Percentiles rank a stretch among this genome's conserved stretches.
Evolutionary conservation across 768 basidiomycete genomes (phyloP).

Genomic region (Antrodiella citrinella): DNA sequence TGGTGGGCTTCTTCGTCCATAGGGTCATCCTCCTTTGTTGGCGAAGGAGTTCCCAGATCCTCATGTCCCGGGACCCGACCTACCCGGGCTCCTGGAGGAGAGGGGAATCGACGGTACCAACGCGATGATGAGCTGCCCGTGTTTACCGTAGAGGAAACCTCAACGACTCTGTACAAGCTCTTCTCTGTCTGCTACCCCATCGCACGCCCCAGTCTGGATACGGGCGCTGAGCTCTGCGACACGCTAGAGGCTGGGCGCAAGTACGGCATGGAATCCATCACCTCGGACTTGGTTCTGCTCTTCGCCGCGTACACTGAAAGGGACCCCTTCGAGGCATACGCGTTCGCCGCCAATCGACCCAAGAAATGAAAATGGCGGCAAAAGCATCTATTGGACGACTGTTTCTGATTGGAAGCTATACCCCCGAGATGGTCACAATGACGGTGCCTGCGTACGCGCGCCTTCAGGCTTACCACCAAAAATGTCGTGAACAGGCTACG

Average conservation of each 20-base stretch:
- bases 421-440: not conserved
- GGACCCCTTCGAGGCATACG: not conserved
- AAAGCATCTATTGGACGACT: not conserved
- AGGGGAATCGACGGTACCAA: not conserved
- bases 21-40: conserved; percentile 9
- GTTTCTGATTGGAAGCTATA: not conserved
- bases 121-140: not conserved
- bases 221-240: not conserved
- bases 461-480: not conserved
- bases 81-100: conserved; percentile 5
- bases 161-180: not conserved
- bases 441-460: not conserved
- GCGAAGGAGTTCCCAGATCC: conserved; percentile 12
- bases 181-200: conserved; percentile 1
- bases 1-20: conserved; percentile 11
- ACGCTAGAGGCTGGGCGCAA: not conserved
- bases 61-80: conserved; percentile 11
- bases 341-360: not conserved
- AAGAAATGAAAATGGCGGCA: not conserved
- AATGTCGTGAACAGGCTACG: no score
- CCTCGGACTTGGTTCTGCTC: not conserved
- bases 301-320: not conserved
- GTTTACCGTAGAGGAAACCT: not conserved
- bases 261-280: not conserved
- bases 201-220: not conserved